A percentile compares a stretch with the other conserved stretches of the same genome.
phyloP scores from a whole-genome alignment of 768 basidiomycete species.

The Kwoniella sp. region DNA sequence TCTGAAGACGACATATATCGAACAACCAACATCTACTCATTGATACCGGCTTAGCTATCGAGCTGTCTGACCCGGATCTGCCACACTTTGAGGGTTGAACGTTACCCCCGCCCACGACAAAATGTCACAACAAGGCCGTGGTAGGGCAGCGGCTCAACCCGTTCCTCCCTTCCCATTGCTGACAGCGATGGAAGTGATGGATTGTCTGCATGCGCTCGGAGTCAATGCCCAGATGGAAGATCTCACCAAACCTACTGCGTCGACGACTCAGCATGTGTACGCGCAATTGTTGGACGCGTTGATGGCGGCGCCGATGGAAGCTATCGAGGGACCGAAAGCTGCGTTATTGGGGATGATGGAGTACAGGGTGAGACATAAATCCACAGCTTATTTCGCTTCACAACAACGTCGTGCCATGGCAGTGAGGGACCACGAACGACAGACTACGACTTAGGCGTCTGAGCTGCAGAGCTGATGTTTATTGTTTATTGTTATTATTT shows the following conservation, averaged over 20 bases:
- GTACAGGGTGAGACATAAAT: constrained; percentile 42
- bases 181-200: constrained; percentile 29
- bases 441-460: too few relatives aligned
- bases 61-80: too few relatives aligned
- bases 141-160: constrained; percentile 9
- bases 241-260: constrained; percentile 31
- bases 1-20: too few relatives aligned
- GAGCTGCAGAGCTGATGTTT: background rate
- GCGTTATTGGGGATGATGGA: constrained; percentile 53
- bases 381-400: too few relatives aligned
- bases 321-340: constrained; percentile 42
- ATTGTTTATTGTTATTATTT: background rate
- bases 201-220: constrained; percentile 42
- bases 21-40: too few relatives aligned
- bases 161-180: constrained; percentile 38
- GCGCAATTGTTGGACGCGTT: constrained; percentile 37
- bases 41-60: too few relatives aligned
- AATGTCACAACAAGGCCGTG: constrained; percentile 24
- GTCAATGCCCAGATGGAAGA: constrained; percentile 40
- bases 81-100: too few relatives aligned
- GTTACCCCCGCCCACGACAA: background rate
- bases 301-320: constrained; percentile 43
- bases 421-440: too few relatives aligned
- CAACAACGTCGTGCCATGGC: too few relatives aligned
- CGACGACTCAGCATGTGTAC: constrained; percentile 41